Percentiles rank a stretch among this genome's conserved stretches.
phyloP scores from a whole-genome alignment of 805 yeast genomes.

The Spathaspora arborariae region DNA sequence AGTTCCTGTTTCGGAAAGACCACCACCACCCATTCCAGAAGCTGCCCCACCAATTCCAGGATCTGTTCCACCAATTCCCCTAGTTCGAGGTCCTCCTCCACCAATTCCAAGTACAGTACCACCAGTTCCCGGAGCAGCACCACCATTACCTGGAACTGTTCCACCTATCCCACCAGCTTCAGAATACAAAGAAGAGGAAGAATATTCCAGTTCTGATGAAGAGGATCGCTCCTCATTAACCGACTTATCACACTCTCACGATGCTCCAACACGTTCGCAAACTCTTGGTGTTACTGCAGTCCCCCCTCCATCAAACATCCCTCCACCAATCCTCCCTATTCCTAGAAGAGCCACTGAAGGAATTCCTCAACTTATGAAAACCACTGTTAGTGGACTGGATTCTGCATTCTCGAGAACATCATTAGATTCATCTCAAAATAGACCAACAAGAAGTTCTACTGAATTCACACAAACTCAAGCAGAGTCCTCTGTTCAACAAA shows the following conservation, averaged over 20 bases:
- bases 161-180: slow-evolving; percentile 19
- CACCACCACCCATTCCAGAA: slow-evolving; percentile 10
- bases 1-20: slow-evolving; percentile 10
- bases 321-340: slow-evolving; percentile 8
- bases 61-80: slow-evolving; percentile 18
- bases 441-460: slow-evolving; percentile 11
- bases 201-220: slow-evolving; percentile 7
- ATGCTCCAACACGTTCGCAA: slow-evolving; percentile 10
- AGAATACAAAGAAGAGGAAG: slow-evolving; percentile 7
- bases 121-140: slow-evolving; percentile 16
- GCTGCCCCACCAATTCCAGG: slow-evolving; percentile 10
- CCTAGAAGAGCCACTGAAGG: slow-evolving; percentile 2
- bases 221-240: slow-evolving; percentile 25
- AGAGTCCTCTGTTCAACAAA: slow-evolving; percentile 16
- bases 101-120: slow-evolving; percentile 14
- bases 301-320: slow-evolving; percentile 3
- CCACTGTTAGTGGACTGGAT: slow-evolving; percentile 5
- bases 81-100: slow-evolving; percentile 11
- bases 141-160: slow-evolving; percentile 10
- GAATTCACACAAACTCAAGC: slow-evolving; percentile 26
- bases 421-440: slow-evolving; percentile 11
- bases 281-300: background rate
- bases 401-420: slow-evolving; percentile 7
- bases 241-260: slow-evolving; percentile 9
- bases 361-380: slow-evolving; percentile 1